Evolutionary conservation across 2,329 filamentous ascomycete species (phyloP).

Genomic region (Paradendryphiella salina): DNA sequence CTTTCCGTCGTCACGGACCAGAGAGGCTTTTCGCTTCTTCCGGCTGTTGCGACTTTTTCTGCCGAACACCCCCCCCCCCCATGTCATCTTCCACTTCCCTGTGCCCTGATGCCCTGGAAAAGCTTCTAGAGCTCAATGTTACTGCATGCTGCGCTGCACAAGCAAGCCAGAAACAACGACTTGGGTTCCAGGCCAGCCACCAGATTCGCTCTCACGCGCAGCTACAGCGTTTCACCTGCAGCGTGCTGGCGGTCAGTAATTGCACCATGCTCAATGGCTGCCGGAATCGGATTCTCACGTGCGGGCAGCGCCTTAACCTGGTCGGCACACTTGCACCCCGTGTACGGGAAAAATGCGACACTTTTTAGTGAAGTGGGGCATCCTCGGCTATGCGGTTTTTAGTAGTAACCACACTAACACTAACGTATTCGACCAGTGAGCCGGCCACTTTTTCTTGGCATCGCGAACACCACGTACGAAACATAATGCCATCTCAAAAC

Average conservation of each 20-base stretch:
- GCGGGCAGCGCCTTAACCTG: background rate
- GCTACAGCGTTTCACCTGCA: background rate
- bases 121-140: background rate
- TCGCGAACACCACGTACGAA: too few relatives aligned
- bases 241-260: slow-evolving; percentile 1
- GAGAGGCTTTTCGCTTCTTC: slow-evolving; percentile 34
- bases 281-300: slow-evolving; percentile 1
- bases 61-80: slow-evolving; percentile 1
- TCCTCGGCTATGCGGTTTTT: too few relatives aligned
- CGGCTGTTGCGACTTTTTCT: slow-evolving; percentile 13
- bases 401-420: too few relatives aligned
- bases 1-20: slow-evolving; percentile 17
- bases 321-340: too few relatives aligned
- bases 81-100: background rate
- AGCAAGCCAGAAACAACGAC: background rate
- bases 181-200: background rate
- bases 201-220: background rate
- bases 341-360: too few relatives aligned
- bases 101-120: background rate
- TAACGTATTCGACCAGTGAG: too few relatives aligned
- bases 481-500: too few relatives aligned
- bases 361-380: too few relatives aligned
- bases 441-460: too few relatives aligned
- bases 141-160: slow-evolving; percentile 2
- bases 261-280: background rate